A percentile compares a stretch with the other conserved stretches of the same genome.
These are phyloP conservation scores for Komagataella ulmi DNA, from an alignment of 805 yeast species.

Conservation along the genomic window DNA sequence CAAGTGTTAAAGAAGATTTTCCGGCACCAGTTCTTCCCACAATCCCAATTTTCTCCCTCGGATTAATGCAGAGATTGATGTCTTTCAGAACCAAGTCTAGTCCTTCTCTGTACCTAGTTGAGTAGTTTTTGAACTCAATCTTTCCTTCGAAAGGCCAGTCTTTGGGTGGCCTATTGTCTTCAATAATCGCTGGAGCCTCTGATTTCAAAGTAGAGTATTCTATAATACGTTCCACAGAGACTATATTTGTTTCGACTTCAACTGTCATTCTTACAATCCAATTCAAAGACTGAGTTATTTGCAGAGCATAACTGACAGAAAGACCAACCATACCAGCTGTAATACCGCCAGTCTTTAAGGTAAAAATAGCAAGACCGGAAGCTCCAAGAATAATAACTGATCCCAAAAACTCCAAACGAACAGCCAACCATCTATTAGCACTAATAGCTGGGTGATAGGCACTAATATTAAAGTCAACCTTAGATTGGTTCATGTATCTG, in stretches of 20 bases:
- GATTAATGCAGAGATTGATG: slow-evolving; percentile 47
- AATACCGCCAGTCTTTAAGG: slow-evolving; percentile 51
- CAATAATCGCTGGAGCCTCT: slow-evolving; percentile 63
- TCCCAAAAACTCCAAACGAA: slow-evolving; percentile 83
- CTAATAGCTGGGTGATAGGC: slow-evolving; percentile 88
- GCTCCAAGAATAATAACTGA: slow-evolving; percentile 79
- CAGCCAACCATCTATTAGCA: slow-evolving; percentile 97
- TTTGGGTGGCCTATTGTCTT: slow-evolving; percentile 40
- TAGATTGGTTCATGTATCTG: slow-evolving; percentile 45
- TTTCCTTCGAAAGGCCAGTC: slow-evolving; percentile 68
- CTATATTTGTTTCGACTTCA: slow-evolving; percentile 95
- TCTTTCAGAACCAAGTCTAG: slow-evolving; percentile 68
- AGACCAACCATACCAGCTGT: slow-evolving; percentile 91
- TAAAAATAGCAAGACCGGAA: slow-evolving; percentile 66
- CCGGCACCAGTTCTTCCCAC: slow-evolving; percentile 98
- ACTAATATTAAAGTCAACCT: slow-evolving; percentile 77
- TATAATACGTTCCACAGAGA: slow-evolving; percentile 56
- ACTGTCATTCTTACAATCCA: slow-evolving; percentile 99
- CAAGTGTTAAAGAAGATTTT: slow-evolving; percentile 73
- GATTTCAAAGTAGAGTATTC: slow-evolving; percentile 39
- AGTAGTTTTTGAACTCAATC: slow-evolving; percentile 54
- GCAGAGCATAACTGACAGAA: slow-evolving; percentile 85
- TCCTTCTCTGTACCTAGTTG: slow-evolving; percentile 76
- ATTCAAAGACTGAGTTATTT: slow-evolving; percentile 83
- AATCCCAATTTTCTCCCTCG: slow-evolving; percentile 82